Conservation (phyloP, 805 yeast genomes). For the Ogataea paradorogensis region DNA sequence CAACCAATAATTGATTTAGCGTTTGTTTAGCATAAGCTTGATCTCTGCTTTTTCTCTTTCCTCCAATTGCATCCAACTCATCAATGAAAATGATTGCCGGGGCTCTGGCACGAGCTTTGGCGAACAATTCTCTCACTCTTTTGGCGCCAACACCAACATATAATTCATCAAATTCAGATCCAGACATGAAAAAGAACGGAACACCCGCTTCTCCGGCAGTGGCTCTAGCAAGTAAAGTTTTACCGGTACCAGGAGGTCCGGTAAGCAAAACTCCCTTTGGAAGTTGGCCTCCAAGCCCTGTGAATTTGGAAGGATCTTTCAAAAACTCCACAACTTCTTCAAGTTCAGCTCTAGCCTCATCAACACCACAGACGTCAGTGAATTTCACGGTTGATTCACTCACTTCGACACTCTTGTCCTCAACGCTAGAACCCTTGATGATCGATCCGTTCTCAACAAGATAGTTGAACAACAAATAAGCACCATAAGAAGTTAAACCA, state of each 20-base stretch:
- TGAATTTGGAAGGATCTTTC: conserved; percentile 93
- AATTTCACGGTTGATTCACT: conserved; percentile 62
- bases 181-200: conserved; percentile 97
- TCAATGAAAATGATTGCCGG: conserved; percentile 98
- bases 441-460: conserved; percentile 81
- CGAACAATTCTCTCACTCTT: conserved; percentile 89
- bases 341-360: conserved; percentile 95
- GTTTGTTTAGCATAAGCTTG: conserved; percentile 99
- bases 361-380: conserved; percentile 94
- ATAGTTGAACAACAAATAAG: conserved; percentile 73
- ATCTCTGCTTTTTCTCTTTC: conserved; percentile 94
- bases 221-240: conserved; percentile 92
- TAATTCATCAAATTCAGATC: conserved; percentile 96
- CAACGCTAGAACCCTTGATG: conserved; percentile 22
- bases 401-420: conserved; percentile 24
- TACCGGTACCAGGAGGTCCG: conserved; percentile 99
- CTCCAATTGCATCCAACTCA: conserved; percentile 98
- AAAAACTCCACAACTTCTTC: conserved; percentile 98
- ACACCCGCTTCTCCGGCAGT: conserved; percentile 99
- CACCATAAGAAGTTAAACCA: conserved; percentile 76
- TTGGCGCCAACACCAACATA: conserved; percentile 99
- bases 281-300: conserved; percentile 94
- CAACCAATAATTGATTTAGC: conserved; percentile 90
- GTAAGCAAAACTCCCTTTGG: conserved; percentile 96
- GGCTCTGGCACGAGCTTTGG: conserved; percentile 89